Base-by-base conservation (phyloP, 192 early-diverging fungal species). In the Funneliformis mosseae region DNA sequence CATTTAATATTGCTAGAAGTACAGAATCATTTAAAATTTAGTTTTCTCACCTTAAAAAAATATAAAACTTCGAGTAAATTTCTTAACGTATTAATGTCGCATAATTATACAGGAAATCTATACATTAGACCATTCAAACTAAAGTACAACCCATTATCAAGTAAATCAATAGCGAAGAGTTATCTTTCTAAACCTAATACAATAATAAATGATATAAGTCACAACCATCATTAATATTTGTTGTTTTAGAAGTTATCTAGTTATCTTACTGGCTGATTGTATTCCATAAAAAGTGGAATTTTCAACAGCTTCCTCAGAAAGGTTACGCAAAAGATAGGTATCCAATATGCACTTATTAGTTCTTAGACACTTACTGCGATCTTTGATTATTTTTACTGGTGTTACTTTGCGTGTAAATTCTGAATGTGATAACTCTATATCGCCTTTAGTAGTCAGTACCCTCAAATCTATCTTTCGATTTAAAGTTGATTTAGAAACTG, bases 391-490 rank as follows among this genome's bases (percentile, higher is more conserved):
- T 61, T 78, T 78, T 61, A 67, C 41, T 61, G 18, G 76, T 78
- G 43, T 77, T 39, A 23, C 48, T 63, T 60, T 63, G 7, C 25
- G 76, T 63, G 76, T 55, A 77, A 60, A 77, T 77, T 77, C 50
- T 10, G 9, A 79, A 23, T 79, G 78, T 55, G 42, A 70, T 21
- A 79, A 70, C 5, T 69, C 45, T 10, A 63, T 42, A 12, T 81
- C 33, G 60, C 55, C 70, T 9, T 79, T 45, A 42, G 18, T 5
- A 70, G 46, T 59, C 64, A 81, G 48, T 50, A 81, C 28, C 33
- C 64, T 76, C 59, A 81, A 74, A 74, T 81, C 41, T 70, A 76
- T 81, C 25, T 76, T 76, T 81, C 73, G 33, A 45, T 33, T 48
- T 55, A 74, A 12, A 81, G 45, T 81, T 41, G 74, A 55, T 46